Evolutionary conservation across 2,329 filamentous ascomycete genomes (phyloP), one percentile per base, ranked within the genome.

Genomic region (Fusarium circinatum): DNA sequence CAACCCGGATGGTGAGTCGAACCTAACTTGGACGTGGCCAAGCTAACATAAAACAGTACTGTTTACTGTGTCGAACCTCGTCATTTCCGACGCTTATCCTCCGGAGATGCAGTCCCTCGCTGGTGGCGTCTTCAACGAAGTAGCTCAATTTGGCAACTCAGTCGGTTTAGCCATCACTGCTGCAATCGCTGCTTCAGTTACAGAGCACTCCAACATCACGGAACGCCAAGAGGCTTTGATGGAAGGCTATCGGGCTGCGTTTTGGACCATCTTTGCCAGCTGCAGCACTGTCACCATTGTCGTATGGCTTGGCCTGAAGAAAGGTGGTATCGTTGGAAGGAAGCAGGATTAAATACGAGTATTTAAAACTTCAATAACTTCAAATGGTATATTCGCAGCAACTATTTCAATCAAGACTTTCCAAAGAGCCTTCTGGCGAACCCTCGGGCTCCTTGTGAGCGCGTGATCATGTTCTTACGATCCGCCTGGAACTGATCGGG

Each of bases 111-210:
- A 91, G 65, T 88, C 86, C 0, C 82, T 91, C 1, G 89, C 88
- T 0, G 89, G 89, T 0, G 89, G 86, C 0, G 87, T 91, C 0
- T 91, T 91, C 79, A 90, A 89, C 59, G 89, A 87, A 5, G 83
- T 89, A 2, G 84, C 85, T 1, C 88, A 91, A 63, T 87, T 91
- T 62, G 90, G 89, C 0, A 88, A 84, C 24, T 84, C 85, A 0
- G 81, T 90, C 2, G 88, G 87, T 0, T 76, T 90, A 7, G 87
- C 87, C 13, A 78, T 87, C 6, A 85, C 86, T 14, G 85, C 86
- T 15, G 84, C 87, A 0, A 85, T 90, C 38, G 82, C 85, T 4
- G 80, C 83, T 0, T 82, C 82, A 7, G 84, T 87, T 2, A 86
- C 85, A 4, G 81, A 84, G 30, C 80, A 84, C 24, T 82, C 81